A percentile compares a stretch with the other conserved stretches of the same genome.
Conservation (phyloP, 164 flowering plant species). For the Vitis rupestris region DNA sequence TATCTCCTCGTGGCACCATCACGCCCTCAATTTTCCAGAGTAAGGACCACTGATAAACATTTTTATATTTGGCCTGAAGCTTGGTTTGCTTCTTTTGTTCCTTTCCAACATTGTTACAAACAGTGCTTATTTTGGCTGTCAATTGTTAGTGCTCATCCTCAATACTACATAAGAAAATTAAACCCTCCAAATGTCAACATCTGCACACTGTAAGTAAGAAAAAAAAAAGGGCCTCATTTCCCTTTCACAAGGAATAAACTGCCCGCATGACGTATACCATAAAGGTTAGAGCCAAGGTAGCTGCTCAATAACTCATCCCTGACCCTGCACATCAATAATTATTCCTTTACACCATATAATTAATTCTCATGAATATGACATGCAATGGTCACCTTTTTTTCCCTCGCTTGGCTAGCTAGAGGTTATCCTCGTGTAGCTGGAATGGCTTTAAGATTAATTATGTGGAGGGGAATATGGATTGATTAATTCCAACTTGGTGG, state of each 20-base stretch:
- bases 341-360: no score
- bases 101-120: constrained; percentile 6
- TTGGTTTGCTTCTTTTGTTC: constrained; percentile 15
- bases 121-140: constrained; percentile 10
- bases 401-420: no score
- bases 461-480: no score
- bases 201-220: neutral
- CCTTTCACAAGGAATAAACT: constrained; percentile 18
- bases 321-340: no score
- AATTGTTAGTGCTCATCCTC: constrained; percentile 19
- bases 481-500: no score
- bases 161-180: constrained; percentile 1
- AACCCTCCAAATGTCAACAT: constrained; percentile 24
- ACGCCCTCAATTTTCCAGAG: constrained; percentile 13
- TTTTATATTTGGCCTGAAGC: neutral
- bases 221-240: neutral
- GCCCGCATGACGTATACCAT: constrained; percentile 8
- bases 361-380: no score
- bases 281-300: no score
- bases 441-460: no score
- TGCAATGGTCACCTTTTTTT: no score
- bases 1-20: constrained; percentile 9
- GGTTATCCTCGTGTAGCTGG: no score
- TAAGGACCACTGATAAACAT: constrained; percentile 12
- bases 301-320: no score